These are phyloP conservation scores for Ogataea pignaliae DNA, from an alignment of 805 yeast species.

Conservation along the genomic window DNA sequence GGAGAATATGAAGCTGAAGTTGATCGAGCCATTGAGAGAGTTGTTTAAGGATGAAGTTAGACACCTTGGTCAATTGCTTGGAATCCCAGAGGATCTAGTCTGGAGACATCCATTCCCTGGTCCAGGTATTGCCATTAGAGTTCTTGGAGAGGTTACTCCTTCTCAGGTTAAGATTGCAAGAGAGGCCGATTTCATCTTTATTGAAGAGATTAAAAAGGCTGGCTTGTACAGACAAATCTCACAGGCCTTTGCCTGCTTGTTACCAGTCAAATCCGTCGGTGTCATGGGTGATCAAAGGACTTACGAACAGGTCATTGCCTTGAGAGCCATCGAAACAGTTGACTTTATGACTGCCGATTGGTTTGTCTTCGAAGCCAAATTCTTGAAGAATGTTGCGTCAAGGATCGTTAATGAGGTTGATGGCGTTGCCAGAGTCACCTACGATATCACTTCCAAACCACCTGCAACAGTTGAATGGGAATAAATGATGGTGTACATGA, in stretches of 20 bases:
- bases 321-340: constrained; percentile 95
- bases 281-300: constrained; percentile 99
- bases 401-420: constrained; percentile 98
- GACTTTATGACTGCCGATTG: constrained; percentile 99
- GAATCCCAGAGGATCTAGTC: constrained; percentile 93
- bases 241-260: constrained; percentile 95
- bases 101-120: constrained; percentile 99
- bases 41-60: constrained; percentile 99
- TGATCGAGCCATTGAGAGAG: constrained; percentile 98
- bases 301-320: constrained; percentile 97
- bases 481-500: background rate
- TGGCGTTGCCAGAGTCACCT: constrained; percentile 98
- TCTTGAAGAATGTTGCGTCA: constrained; percentile 88
- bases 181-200: constrained; percentile 93
- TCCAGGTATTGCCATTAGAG: constrained; percentile 99
- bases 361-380: constrained; percentile 88
- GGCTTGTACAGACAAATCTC: constrained; percentile 91
- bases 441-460: constrained; percentile 98
- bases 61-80: constrained; percentile 88
- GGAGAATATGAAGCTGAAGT: constrained; percentile 96
- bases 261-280: constrained; percentile 98
- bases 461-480: constrained; percentile 99
- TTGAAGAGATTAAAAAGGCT: constrained; percentile 90
- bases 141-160: constrained; percentile 92
- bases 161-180: constrained; percentile 94